Conservation (phyloP, 2,329 filamentous ascomycete species). For the Clonostachys chloroleuca region DNA sequence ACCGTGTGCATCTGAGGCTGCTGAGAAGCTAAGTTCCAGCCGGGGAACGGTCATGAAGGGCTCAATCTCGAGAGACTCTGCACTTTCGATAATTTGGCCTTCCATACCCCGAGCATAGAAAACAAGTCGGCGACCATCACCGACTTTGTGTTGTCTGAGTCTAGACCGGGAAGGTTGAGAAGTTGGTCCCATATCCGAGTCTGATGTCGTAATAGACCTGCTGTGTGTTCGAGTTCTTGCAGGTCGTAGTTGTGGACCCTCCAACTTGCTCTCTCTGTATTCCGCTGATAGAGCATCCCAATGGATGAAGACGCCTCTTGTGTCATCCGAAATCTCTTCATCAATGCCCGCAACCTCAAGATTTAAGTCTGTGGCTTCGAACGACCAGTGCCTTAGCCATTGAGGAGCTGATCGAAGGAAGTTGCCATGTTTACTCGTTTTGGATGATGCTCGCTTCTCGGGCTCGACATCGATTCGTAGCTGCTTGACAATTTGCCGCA, state of each 20-base stretch:
- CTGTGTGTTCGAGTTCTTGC: constrained; percentile 71
- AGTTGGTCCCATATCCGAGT: constrained; percentile 52
- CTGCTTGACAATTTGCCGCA: constrained; percentile 87
- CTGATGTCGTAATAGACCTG: constrained; percentile 62
- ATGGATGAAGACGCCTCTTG: constrained; percentile 79
- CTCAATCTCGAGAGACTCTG: constrained; percentile 78
- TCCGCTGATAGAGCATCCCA: constrained; percentile 85
- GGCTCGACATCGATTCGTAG: constrained; percentile 67
- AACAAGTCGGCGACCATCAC: constrained; percentile 77
- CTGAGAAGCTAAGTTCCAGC: constrained; percentile 83
- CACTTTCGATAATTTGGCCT: constrained; percentile 83
- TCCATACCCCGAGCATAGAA: constrained; percentile 82
- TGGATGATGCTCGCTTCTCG: constrained; percentile 44
- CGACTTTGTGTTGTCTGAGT: constrained; percentile 50
- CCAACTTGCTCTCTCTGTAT: constrained; percentile 77
- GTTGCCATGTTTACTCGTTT: constrained; percentile 51
- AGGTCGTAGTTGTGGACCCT: constrained; percentile 53
- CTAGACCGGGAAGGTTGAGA: constrained; percentile 29
- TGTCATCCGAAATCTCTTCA: constrained; percentile 73
- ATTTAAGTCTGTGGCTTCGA: constrained; percentile 86
- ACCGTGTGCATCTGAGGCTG: constrained; percentile 80
- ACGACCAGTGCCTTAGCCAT: constrained; percentile 79
- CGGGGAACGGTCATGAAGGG: constrained; percentile 82
- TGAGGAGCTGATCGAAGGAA: constrained; percentile 74
- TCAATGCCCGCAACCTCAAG: constrained; percentile 89